Base-by-base conservation (phyloP, 768 basidiomycete genomes). In the Leccinum sublutescens region DNA sequence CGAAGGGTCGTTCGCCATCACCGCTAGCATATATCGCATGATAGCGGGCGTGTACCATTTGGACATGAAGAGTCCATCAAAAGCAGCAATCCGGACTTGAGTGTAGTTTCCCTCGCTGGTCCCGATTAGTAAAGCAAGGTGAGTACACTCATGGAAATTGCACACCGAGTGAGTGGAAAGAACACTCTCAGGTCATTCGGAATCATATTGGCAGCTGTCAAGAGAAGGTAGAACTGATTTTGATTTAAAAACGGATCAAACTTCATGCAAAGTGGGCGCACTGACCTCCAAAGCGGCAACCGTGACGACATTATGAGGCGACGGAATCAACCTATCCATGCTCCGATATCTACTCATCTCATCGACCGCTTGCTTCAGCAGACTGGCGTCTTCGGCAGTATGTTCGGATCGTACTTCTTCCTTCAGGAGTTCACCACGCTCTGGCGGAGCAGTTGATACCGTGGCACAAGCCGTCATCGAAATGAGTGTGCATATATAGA, bases 241-340 rank as follows among this genome's bases (percentile, higher is more conserved):
- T 55, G 40, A 47, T 29, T 47, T 27, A 63, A 57, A 54, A 60
- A 59, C 51, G 51, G 53, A 36, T 25, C 27, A 57, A 15, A 49
- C 48, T 31, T 55, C 29, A 56, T 49, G 21, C 38, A 51, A 21
- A 56, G 47, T 7, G 17, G 38, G 49, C 31, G n/a, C 6, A 74
- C 83, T 59, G 61, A 96, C 94, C 83, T 98, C 93, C 56, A 99
- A 78, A 8, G 87, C 88, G 25, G 97, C 93, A 52, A 91, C 82
- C 1, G 97, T 95, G 27, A 98, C 89, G 34, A 93, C 85, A 69
- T 99, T 99, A 66, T 96, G 94, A 51, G 87, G 86, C 1, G 95
- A 96, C 9, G 97, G 94, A 57, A 98, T 95, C 15, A 98, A 79
- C 56, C 95, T 82, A 74, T 99, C 97, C 87, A 97, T 93, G 67